These are phyloP conservation scores for Kalanchoe fedtschenkoi DNA, from an alignment of 164 flowering plant genomes.

Conservation along the genomic window DNA sequence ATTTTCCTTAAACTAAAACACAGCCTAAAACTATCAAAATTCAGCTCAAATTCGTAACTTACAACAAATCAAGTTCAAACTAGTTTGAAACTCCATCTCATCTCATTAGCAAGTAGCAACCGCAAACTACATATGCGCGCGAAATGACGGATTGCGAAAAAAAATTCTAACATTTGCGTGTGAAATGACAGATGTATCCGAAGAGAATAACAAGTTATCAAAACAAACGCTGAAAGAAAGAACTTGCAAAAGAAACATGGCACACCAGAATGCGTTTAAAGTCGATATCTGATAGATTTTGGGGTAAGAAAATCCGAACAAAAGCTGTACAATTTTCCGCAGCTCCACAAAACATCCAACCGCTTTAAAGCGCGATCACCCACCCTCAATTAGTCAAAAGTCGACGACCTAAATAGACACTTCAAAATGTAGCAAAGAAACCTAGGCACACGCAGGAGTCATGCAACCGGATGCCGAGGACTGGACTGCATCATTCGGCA, in stretches of 20 bases:
- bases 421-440: not conserved
- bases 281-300: not conserved
- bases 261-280: not conserved
- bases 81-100: no score
- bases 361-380: not conserved
- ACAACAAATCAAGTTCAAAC: no score
- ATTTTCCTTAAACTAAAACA: no score
- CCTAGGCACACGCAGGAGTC: not conserved
- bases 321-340: not conserved
- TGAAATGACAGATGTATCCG: no score
- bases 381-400: slow-evolving; percentile 1
- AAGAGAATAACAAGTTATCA: not conserved
- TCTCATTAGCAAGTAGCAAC: no score
- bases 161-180: no score
- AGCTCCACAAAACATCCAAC: not conserved
- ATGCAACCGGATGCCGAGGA: not conserved
- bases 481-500: not conserved
- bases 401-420: not conserved
- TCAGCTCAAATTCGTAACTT: no score
- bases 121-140: no score
- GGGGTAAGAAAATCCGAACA: not conserved
- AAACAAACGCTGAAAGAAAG: no score
- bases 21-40: no score
- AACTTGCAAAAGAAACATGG: not conserved
- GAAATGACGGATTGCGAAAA: no score